phyloP scores from a whole-genome alignment of 1,284 basidiomycete genomes.

The Irpex lacteus region DNA sequence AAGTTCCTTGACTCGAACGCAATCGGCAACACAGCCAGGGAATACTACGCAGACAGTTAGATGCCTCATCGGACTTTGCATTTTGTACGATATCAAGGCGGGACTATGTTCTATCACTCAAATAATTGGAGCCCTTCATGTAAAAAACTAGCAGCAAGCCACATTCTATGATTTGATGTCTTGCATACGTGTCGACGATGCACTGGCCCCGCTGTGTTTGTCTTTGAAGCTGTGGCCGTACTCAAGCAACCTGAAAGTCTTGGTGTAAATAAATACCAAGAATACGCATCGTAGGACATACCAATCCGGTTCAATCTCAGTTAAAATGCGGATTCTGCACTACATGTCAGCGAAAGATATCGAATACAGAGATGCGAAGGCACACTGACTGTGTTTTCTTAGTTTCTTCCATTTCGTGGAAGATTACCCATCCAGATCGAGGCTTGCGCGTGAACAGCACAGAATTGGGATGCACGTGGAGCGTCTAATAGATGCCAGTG shows the following conservation, averaged over 20 bases:
- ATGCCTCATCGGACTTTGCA: not conserved
- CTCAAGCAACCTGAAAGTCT: conserved; percentile 5
- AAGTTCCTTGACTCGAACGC: conserved; percentile 30
- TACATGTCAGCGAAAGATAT: not conserved
- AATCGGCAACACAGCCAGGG: conserved; percentile 33
- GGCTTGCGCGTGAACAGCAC: conserved; percentile 93
- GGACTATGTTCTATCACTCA: too few relatives aligned
- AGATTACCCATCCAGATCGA: conserved; percentile 89
- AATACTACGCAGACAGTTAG: conserved; percentile 27
- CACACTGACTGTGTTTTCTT: conserved; percentile 79
- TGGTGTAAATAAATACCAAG: not conserved
- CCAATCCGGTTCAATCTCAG: conserved; percentile 63
- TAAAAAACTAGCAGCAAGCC: too few relatives aligned
- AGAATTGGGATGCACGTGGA: conserved; percentile 92
- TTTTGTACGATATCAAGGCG: not conserved
- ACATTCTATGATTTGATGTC: not conserved
- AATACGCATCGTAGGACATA: conserved; percentile 21
- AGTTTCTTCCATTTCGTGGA: conserved; percentile 94
- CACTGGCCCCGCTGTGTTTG: conserved; percentile 3
- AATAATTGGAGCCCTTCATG: too few relatives aligned
- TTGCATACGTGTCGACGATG: not conserved
- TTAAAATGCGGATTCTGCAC: conserved; percentile 50
- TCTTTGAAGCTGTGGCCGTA: conserved; percentile 11
- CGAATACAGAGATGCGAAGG: not conserved
- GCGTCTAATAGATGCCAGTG: conserved; percentile 44